Evolutionary conservation across 2,329 filamentous ascomycete species (phyloP).

Genomic region (Geosmithia putterillii): DNA sequence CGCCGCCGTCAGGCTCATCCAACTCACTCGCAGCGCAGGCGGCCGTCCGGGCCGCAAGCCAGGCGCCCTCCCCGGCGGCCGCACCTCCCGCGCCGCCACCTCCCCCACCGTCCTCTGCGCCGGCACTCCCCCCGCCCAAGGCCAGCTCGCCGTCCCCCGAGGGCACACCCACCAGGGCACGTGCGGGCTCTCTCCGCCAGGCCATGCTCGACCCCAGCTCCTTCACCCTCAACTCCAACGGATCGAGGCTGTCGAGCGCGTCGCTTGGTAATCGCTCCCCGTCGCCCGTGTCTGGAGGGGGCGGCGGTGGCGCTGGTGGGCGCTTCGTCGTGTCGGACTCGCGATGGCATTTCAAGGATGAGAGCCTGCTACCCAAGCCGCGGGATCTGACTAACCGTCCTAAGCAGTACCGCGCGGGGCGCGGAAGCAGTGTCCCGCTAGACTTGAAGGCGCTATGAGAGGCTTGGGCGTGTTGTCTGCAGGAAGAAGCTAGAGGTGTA

Average conservation of each 20-base stretch:
- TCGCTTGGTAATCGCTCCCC: constrained; percentile 20
- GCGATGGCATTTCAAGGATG: constrained; percentile 79
- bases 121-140: constrained; percentile 16
- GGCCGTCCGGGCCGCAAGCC: constrained; percentile 28
- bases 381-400: constrained; percentile 63
- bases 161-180: constrained; percentile 21
- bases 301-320: constrained; percentile 11
- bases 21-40: constrained; percentile 28
- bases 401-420: constrained; percentile 77
- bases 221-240: constrained; percentile 61
- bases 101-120: constrained; percentile 16
- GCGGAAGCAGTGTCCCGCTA: constrained; percentile 87
- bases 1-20: constrained; percentile 17
- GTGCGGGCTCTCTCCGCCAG: constrained; percentile 36
- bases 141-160: constrained; percentile 24
- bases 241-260: constrained; percentile 36
- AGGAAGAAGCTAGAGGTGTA: background rate
- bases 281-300: constrained; percentile 11
- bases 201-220: constrained; percentile 63
- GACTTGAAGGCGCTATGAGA: constrained; percentile 41
- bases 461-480: background rate
- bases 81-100: constrained; percentile 24
- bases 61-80: constrained; percentile 19
- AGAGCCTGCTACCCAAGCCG: constrained; percentile 72
- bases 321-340: constrained; percentile 58